Conservation (phyloP, 495 filamentous ascomycete genomes). For the Penicillium canescens region DNA sequence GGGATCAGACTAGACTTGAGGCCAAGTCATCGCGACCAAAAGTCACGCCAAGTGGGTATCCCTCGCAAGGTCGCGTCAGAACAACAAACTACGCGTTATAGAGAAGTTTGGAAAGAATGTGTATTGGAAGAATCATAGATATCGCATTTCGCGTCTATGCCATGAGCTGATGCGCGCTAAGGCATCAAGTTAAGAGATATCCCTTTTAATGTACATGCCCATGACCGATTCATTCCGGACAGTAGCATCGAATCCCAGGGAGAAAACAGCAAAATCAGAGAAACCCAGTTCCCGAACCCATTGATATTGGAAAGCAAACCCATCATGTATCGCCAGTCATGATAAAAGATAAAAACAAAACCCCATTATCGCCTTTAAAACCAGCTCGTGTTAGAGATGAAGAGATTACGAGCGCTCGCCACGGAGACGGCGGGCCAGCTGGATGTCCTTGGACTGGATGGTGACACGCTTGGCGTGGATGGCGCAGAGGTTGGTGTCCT, state of each 20-base stretch:
- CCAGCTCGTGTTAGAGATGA: conserved; percentile 4
- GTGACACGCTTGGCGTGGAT: conserved; percentile 99
- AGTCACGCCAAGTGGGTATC: no score
- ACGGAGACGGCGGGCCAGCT: conserved; percentile 94
- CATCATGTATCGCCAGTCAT: conserved; percentile 54
- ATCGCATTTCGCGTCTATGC: conserved; percentile 42
- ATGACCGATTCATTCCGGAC: conserved; percentile 41
- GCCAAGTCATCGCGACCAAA: no score
- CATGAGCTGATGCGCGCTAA: conserved; percentile 40
- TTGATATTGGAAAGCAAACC: conserved; percentile 49
- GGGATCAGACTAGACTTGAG: no score
- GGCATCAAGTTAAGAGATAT: conserved; percentile 30
- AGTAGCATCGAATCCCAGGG: conserved; percentile 39
- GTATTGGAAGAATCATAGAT: conserved; percentile 25
- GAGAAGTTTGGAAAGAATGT: conserved; percentile 1
- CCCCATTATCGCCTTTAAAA: conserved; percentile 51
- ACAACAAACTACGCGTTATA: not conserved
- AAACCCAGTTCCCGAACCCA: conserved; percentile 47
- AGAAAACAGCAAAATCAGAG: conserved; percentile 36
- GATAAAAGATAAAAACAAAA: conserved; percentile 43
- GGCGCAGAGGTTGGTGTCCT: conserved; percentile 99
- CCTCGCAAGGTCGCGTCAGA: no score
- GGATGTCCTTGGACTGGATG: conserved; percentile 95
- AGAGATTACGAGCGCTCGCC: conserved; percentile 79
- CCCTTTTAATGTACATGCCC: conserved; percentile 48